Conservation (phyloP, 352 stramenopile species). For the Chrysophaeum taylorii region DNA sequence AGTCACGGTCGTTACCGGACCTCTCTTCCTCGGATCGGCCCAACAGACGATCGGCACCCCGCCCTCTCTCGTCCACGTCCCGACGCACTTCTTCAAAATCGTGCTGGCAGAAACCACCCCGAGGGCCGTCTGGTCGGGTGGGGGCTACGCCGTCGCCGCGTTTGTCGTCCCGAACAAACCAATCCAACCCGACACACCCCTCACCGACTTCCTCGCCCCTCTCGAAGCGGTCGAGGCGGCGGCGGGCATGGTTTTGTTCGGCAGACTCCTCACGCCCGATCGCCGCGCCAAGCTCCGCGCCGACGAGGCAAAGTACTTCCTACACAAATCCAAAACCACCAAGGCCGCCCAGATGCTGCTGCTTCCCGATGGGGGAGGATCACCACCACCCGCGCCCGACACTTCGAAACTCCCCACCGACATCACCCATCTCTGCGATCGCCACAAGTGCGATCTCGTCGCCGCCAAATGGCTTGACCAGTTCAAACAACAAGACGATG, state of each 20-base stretch:
- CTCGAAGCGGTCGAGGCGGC: constrained; percentile 80
- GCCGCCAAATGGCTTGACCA: neutral
- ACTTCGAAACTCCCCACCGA: neutral
- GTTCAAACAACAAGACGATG: neutral
- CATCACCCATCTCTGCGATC: neutral
- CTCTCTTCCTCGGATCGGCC: constrained; percentile 70
- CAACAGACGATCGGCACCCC: constrained; percentile 56
- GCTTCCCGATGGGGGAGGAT: too few relatives aligned
- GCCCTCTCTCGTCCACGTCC: constrained; percentile 70
- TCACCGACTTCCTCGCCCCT: constrained; percentile 68
- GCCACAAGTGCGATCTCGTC: neutral
- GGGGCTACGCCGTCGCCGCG: constrained; percentile 60
- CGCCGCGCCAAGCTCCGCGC: too few relatives aligned
- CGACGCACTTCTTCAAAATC: constrained; percentile 94
- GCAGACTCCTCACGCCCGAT: constrained; percentile 38
- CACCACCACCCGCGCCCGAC: too few relatives aligned
- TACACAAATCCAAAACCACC: too few relatives aligned
- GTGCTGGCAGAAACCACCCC: constrained; percentile 49
- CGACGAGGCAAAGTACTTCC: too few relatives aligned
- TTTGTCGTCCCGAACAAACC: constrained; percentile 84
- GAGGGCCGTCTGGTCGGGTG: too few relatives aligned
- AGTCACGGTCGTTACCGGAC: constrained; percentile 78
- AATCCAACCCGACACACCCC: constrained; percentile 57
- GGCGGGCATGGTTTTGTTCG: constrained; percentile 80
- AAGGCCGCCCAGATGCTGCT: too few relatives aligned